These are phyloP conservation scores for Candida chauliodis DNA, from an alignment of 805 yeast genomes.

Conservation along the genomic window DNA sequence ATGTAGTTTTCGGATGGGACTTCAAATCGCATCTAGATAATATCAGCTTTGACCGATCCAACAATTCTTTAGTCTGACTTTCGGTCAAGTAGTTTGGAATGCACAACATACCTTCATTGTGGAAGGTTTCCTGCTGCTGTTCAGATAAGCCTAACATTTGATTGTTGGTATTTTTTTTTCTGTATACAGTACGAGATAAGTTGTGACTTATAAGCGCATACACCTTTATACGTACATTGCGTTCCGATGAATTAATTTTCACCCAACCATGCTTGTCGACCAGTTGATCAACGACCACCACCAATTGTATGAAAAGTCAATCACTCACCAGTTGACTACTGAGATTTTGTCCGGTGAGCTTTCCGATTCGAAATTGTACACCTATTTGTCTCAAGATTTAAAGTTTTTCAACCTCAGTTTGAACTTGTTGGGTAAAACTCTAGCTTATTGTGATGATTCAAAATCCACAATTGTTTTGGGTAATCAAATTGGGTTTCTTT, in stretches of 20 bases:
- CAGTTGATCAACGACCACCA: conserved; percentile 13
- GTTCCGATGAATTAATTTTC: too few species aligned
- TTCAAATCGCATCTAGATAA: conserved; percentile 47
- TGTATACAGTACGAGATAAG: not conserved
- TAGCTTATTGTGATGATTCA: conserved; percentile 41
- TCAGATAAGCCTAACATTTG: conserved; percentile 20
- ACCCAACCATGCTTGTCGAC: conserved; percentile 10
- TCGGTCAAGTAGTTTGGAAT: conserved; percentile 50
- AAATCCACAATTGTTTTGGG: conserved; percentile 38
- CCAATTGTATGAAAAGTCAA: conserved; percentile 23
- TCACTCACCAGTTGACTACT: conserved; percentile 38
- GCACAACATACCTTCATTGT: conserved; percentile 59
- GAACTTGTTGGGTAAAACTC: conserved; percentile 40
- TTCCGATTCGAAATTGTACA: conserved; percentile 37
- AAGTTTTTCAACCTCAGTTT: conserved; percentile 44
- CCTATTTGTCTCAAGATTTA: conserved; percentile 48
- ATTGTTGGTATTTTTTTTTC: too few species aligned
- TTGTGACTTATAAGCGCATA: conserved; percentile 6
- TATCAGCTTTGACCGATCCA: conserved; percentile 42
- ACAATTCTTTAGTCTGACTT: conserved; percentile 37
- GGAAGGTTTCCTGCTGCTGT: conserved; percentile 49
- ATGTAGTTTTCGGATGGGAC: conserved; percentile 66
- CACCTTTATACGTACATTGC: too few species aligned
- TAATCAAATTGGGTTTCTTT: conserved; percentile 49
- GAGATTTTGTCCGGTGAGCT: conserved; percentile 47